phyloP scores from a whole-genome alignment of 1,284 basidiomycete species.

The Trametes hirsuta region DNA sequence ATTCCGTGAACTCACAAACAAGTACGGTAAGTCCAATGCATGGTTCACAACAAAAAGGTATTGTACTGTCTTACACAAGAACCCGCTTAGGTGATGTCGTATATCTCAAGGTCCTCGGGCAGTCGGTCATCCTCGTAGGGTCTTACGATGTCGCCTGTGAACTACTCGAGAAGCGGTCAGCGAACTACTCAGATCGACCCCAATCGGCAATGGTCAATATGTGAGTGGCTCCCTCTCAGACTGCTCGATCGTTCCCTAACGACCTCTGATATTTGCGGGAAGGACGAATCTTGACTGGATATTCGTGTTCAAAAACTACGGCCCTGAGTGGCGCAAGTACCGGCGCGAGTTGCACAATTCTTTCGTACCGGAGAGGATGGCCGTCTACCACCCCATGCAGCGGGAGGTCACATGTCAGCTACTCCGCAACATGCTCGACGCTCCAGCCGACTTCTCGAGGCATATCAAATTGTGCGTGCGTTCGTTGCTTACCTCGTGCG shows the following conservation, averaged over 20 bases:
- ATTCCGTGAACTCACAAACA: slow-evolving; percentile 3
- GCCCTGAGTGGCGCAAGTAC: slow-evolving; percentile 16
- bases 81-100: slow-evolving; percentile 55
- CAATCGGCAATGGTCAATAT: slow-evolving; percentile 20
- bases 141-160: slow-evolving; percentile 55
- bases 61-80: not conserved
- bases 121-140: slow-evolving; percentile 63
- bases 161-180: slow-evolving; percentile 67
- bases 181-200: slow-evolving; percentile 71
- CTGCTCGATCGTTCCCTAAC: too few relatives aligned
- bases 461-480: slow-evolving; percentile 20
- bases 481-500: not conserved
- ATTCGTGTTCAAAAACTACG: slow-evolving; percentile 21
- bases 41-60: not conserved
- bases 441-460: slow-evolving; percentile 8
- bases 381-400: slow-evolving; percentile 8
- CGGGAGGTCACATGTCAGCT: slow-evolving; percentile 1
- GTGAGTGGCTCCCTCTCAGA: not conserved
- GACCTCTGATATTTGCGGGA: not conserved
- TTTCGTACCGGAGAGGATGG: slow-evolving; percentile 8
- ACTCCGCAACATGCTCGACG: slow-evolving; percentile 10
- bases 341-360: slow-evolving; percentile 17
- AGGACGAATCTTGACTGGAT: slow-evolving; percentile 22
- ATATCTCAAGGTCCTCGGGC: slow-evolving; percentile 61
- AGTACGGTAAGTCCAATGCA: not conserved